A percentile compares a stretch with the other conserved stretches of the same genome.
phyloP scores from a whole-genome alignment of 2,329 filamentous ascomycete species.

The Diaporthe destruens region DNA sequence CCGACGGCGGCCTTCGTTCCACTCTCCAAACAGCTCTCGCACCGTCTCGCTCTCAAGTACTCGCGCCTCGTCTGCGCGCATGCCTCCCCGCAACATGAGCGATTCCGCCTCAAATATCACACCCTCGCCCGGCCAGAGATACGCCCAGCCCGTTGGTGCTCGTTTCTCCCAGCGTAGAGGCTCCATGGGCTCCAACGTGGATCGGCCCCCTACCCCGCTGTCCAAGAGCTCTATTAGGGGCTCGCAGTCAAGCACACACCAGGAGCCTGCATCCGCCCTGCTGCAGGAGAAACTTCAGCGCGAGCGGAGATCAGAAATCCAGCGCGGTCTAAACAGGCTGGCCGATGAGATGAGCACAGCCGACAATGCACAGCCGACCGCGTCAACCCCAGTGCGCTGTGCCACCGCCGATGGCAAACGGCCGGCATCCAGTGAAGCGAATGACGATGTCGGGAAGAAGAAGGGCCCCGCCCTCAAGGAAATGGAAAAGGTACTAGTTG shows the following conservation, averaged over 20 bases:
- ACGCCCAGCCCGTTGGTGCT: conserved; percentile 52
- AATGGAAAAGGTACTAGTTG: conserved; percentile 69
- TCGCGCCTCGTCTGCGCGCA: conserved; percentile 57
- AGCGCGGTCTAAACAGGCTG: conserved; percentile 55
- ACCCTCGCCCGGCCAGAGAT: conserved; percentile 52
- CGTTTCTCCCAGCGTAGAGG: conserved; percentile 52
- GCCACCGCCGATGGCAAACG: conserved; percentile 52
- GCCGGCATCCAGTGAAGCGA: conserved; percentile 58
- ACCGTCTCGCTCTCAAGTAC: conserved; percentile 59
- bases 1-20: conserved; percentile 42
- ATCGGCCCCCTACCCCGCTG: conserved; percentile 56
- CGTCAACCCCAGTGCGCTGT: conserved; percentile 55
- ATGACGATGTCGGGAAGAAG: conserved; percentile 57
- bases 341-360: conserved; percentile 56
- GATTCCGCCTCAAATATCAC: conserved; percentile 57
- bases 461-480: conserved; percentile 74
- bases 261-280: conserved; percentile 59
- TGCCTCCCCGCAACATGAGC: conserved; percentile 56
- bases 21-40: conserved; percentile 33
- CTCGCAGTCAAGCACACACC: conserved; percentile 48
- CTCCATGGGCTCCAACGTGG: conserved; percentile 50
- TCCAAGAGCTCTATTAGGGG: conserved; percentile 59
- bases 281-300: conserved; percentile 68
- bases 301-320: conserved; percentile 63
- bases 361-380: conserved; percentile 54